phyloP scores from a whole-genome alignment of 2,329 filamentous ascomycete genomes.

The Aspergillus luchuensis region DNA sequence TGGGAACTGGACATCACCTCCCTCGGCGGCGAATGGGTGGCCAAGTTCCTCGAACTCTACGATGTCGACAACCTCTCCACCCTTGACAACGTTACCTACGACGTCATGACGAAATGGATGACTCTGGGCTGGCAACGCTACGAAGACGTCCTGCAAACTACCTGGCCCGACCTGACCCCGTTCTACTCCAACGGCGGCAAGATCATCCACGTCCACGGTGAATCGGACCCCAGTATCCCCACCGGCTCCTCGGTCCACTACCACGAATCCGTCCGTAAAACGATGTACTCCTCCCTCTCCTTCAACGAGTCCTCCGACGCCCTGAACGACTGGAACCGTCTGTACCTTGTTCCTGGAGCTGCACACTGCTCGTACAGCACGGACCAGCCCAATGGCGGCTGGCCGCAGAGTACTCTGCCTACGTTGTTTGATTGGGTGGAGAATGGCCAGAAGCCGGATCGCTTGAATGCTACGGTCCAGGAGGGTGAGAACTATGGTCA shows the following conservation, averaged over 20 bases:
- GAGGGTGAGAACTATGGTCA: constrained; percentile 34
- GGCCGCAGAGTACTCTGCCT: constrained; percentile 50
- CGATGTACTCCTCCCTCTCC: constrained; percentile 51
- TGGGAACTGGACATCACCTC: constrained; percentile 37
- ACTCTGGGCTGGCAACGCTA: constrained; percentile 52
- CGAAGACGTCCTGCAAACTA: constrained; percentile 56
- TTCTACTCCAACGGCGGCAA: constrained; percentile 57
- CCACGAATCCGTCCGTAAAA: constrained; percentile 54
- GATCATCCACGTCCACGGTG: constrained; percentile 61
- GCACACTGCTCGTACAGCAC: constrained; percentile 54
- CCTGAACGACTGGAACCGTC: constrained; percentile 57
- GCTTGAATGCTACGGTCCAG: constrained; percentile 46
- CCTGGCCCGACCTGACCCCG: constrained; percentile 54
- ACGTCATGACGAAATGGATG: constrained; percentile 60
- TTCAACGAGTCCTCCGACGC: constrained; percentile 44
- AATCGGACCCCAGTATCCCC: constrained; percentile 57
- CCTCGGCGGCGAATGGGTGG: constrained; percentile 43
- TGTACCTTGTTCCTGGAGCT: constrained; percentile 58
- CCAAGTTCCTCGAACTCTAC: constrained; percentile 32
- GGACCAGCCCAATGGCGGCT: constrained; percentile 46
- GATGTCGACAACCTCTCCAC: constrained; percentile 42
- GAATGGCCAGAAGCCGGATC: constrained; percentile 48
- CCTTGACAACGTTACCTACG: constrained; percentile 57
- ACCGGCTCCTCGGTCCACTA: constrained; percentile 58
- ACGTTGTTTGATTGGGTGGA: constrained; percentile 57